Base-by-base conservation (phyloP, 2,329 filamentous ascomycete genomes). In the Cercospora citrullina region DNA sequence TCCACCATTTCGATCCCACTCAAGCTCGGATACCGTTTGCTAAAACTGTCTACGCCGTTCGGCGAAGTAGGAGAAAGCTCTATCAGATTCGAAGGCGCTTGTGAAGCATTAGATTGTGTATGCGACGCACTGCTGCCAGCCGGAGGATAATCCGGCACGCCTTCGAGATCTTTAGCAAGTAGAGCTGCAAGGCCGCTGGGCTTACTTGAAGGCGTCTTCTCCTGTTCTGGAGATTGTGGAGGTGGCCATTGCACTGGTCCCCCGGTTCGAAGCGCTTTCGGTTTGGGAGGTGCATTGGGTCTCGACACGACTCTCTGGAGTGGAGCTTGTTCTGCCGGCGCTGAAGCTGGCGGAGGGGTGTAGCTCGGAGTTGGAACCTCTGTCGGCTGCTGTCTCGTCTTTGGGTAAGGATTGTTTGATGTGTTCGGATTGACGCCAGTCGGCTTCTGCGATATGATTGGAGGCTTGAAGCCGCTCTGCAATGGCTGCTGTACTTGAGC, bases 1-100 rank as follows among this genome's bases (percentile, higher is more conserved):
- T 95, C 91, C 14, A 93, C 90, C 89, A 94, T 91, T 81, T 97
- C 94, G 73, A 98, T 87, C 9, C 92, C 87, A 64, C 89, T 90
- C 67, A 98, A 82, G 77, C 91, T 96, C 0, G 94, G 94, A 79
- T 93, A 97, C 67, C 93, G 85, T 80, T 93, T 93, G 68, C 89
- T 90, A 77, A 98, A 97, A 39, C 69, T 71, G 16, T 72, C 72
- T n/a, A 72, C 23, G 39, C 72, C 69, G 16, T 72, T 67, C 26
- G 58, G 58, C 14, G 55, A 66, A 16, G 57, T 64, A 1, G 33
- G 63, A 18, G 36, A 65, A 5, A 60, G 57, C 18, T 68, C 65
- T 18, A 69, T 67, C 21, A 69, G 42, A 18, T 69, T 65, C 23
- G 48, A 55, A n/a, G 48, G 48, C 28, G 26, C 63, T 21, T 10